Evolutionary conservation across 2,329 filamentous ascomycete genomes (phyloP).

Genomic region (Colletotrichum lentis): DNA sequence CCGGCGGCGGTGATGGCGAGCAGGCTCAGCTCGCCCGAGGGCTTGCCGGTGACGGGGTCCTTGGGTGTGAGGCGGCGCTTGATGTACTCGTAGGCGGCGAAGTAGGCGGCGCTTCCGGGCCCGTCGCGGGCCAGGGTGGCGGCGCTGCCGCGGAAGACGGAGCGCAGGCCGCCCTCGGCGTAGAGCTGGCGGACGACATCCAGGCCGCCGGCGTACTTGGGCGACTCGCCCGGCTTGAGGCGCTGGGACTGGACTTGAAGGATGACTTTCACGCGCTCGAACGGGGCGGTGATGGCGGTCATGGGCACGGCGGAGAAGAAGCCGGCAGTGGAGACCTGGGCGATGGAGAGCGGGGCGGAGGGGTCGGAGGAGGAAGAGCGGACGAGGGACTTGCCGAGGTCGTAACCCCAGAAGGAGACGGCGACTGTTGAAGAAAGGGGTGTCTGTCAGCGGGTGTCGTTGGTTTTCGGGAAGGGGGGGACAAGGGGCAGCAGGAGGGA

Average conservation of each 20-base stretch:
- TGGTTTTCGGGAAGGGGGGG: not conserved
- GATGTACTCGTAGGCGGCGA: constrained; percentile 95
- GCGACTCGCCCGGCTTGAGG: constrained; percentile 88
- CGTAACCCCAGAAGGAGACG: constrained; percentile 86
- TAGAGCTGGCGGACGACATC: constrained; percentile 96
- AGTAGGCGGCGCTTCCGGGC: constrained; percentile 92
- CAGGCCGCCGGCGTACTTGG: constrained; percentile 83
- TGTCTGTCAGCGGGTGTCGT: not conserved
- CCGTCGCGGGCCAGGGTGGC: constrained; percentile 95
- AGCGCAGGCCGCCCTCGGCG: constrained; percentile 86
- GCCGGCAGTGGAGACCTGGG: constrained; percentile 87
- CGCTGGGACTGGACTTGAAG: constrained; percentile 97
- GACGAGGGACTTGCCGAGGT: constrained; percentile 91
- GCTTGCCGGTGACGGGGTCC: constrained; percentile 75
- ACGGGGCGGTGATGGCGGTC: constrained; percentile 98
- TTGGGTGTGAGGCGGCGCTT: constrained; percentile 87
- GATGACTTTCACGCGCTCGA: constrained; percentile 98
- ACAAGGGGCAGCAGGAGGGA: not conserved
- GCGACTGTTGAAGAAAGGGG: constrained; percentile 61
- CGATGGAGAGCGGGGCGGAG: constrained; percentile 77
- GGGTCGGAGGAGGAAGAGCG: constrained; percentile 69
- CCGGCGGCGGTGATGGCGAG: constrained; percentile 85
- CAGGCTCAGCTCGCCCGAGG: constrained; percentile 80
- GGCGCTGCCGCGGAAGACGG: constrained; percentile 87
- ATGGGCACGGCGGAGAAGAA: constrained; percentile 98